These are phyloP conservation scores for Forsythia suspensa DNA, from an alignment of 257 asterid genomes.

Conservation along the genomic window DNA sequence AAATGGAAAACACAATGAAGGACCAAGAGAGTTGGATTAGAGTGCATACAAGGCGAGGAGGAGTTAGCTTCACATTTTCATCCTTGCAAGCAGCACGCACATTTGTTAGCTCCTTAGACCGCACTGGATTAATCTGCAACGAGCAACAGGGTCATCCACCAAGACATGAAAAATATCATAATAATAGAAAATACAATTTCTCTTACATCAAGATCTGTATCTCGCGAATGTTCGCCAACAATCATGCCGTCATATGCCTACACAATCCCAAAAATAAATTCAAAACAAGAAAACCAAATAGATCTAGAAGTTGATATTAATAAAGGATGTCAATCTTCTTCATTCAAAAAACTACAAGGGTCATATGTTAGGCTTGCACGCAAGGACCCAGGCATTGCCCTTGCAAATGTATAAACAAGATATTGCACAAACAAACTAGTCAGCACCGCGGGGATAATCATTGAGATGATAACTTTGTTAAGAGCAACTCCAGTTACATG, in stretches of 20 bases:
- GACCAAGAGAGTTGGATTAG: slow-evolving; percentile 6
- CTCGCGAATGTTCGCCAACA: slow-evolving; percentile 97
- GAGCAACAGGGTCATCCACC: slow-evolving; percentile 23
- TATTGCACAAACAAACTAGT: not conserved
- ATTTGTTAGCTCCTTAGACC: slow-evolving; percentile 79
- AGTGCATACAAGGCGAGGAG: slow-evolving; percentile 87
- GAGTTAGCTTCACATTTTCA: slow-evolving; percentile 89
- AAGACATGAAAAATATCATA: not conserved
- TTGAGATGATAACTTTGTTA: not conserved
- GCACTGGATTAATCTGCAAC: slow-evolving; percentile 85
- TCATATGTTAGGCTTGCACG: not conserved
- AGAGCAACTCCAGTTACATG: not conserved
- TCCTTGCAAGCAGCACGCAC: slow-evolving; percentile 88
- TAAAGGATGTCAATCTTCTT: slow-evolving; percentile 14
- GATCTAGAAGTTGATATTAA: slow-evolving; percentile 8
- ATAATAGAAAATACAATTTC: slow-evolving; percentile 9
- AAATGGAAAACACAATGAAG: not conserved
- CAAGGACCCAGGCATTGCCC: not conserved
- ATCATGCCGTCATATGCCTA: slow-evolving; percentile 99
- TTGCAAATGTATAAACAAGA: not conserved
- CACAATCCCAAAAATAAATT: slow-evolving; percentile 23
- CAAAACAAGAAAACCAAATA: not conserved
- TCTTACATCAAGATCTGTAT: slow-evolving; percentile 95
- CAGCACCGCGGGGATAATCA: not conserved
- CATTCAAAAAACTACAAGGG: not conserved